Percentiles rank a stretch among this genome's conserved stretches.
Evolutionary conservation across 163 green algal species (phyloP).

Genomic region (Scenedesmus sp.): DNA sequence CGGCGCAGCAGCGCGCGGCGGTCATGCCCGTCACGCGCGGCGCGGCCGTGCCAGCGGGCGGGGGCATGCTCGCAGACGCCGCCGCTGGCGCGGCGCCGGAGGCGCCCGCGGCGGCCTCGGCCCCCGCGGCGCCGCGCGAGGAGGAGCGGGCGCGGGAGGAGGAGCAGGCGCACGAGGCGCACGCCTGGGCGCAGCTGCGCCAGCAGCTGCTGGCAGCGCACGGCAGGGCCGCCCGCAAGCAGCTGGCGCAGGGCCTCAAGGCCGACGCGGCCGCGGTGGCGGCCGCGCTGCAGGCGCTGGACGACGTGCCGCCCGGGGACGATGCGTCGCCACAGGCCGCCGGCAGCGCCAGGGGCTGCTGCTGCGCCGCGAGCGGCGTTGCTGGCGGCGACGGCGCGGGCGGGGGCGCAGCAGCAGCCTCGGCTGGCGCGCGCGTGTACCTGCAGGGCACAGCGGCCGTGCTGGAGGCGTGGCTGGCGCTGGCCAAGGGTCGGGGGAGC

Average conservation of each 20-base stretch:
- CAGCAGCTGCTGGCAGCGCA: not conserved
- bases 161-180: not conserved
- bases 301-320: not conserved
- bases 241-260: constrained; percentile 4
- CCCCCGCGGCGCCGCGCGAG: not conserved
- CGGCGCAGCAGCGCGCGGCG: no score
- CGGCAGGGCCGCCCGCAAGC: not conserved
- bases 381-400: not conserved
- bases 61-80: not conserved
- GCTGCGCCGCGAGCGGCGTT: not conserved
- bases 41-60: constrained; percentile 9
- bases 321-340: not conserved
- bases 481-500: not conserved
- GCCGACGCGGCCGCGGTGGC: not conserved
- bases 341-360: not conserved
- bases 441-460: not conserved
- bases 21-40: not conserved
- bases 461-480: not conserved
- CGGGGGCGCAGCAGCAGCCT: constrained; percentile 3
- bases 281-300: not conserved
- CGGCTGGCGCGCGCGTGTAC: constrained; percentile 2
- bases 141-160: not conserved
- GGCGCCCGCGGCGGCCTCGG: not conserved
- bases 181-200: constrained; percentile 1
- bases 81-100: not conserved